Base-by-base conservation (phyloP, 768 basidiomycete genomes). In the Kwoniella dendrophila region DNA sequence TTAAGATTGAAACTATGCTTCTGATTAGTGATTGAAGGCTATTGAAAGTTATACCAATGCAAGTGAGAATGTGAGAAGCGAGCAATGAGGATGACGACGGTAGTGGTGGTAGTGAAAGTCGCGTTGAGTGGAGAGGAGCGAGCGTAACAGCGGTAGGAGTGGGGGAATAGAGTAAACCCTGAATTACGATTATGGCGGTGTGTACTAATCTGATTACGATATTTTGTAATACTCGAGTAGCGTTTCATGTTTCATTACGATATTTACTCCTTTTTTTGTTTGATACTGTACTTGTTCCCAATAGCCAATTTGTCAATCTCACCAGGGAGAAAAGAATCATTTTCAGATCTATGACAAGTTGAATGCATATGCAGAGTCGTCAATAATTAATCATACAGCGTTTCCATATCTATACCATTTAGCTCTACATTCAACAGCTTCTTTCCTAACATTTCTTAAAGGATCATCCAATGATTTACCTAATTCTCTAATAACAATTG, bases 401-500 rank as follows among this genome's bases (percentile, higher is more conserved):
- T 60, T 51, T 7, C 59, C 59, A 54, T 60, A 60, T 32, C 51
- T 60, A 36, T 61, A 82, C 82, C 82, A 83, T 47, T 65, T 67
- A 1, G 79, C 74, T 41, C 88, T 72, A 33, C 92, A 88, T 68
- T 92, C 87, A 2, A 98, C 96, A 0, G 93, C 95, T 71, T 90
- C 90, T 70, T 86, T 87, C 55, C 96, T 83, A 7, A 99, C 93
- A 1, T 80, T 80, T 61, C 89, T 82, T 74, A 88, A 89, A n/a
- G 90, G 90, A 80, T 98, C 96, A 74, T 98, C 96, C 48, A 98
- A 78, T 3, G 84, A 85, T 63, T 83, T 86, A 0, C 84, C 87
- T 27, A 99, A 82, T 62, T 88, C 87, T 36, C 86, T 86, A 52
- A 97, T 77, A 24, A 96, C 89, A 0, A 73, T 80, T 1, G 85